phyloP scores from a whole-genome alignment of 768 basidiomycete genomes.

The Heimioporus sp. region DNA sequence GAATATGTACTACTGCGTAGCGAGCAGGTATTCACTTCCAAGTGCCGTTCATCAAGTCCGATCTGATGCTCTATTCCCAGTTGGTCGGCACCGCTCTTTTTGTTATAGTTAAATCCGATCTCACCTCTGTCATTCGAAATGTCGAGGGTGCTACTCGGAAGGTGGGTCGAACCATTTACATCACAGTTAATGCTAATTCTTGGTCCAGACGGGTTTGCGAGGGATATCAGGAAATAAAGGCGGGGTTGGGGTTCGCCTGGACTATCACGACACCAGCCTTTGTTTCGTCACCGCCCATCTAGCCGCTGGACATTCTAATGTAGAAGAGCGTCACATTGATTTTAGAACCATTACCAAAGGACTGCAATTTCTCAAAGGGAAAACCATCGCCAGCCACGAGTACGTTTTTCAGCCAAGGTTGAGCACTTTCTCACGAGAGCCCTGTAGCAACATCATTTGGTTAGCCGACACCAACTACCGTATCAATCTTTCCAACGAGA shows the following conservation, averaged over 20 bases:
- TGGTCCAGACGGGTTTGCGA: slow-evolving; percentile 69
- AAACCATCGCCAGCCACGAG: slow-evolving; percentile 89
- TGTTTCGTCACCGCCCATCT: slow-evolving; percentile 97
- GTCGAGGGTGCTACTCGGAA: slow-evolving; percentile 93
- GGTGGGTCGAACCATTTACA: slow-evolving; percentile 39
- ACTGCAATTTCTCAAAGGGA: slow-evolving; percentile 86
- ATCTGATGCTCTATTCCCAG: slow-evolving; percentile 38
- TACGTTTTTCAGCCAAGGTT: slow-evolving; percentile 38
- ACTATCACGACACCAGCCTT: slow-evolving; percentile 87
- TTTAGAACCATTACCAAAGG: slow-evolving; percentile 84
- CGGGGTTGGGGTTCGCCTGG: slow-evolving; percentile 89
- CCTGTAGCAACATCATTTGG: slow-evolving; percentile 86
- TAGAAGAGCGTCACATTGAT: slow-evolving; percentile 89
- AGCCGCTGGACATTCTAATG: slow-evolving; percentile 90
- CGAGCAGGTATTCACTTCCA: slow-evolving; percentile 64
- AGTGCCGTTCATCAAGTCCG: not conserved
- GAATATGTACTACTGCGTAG: slow-evolving; percentile 87
- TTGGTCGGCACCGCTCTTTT: slow-evolving; percentile 94
- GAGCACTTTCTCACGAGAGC: slow-evolving; percentile 5
- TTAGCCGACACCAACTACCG: slow-evolving; percentile 96
- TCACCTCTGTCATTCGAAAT: slow-evolving; percentile 80
- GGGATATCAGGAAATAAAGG: slow-evolving; percentile 99
- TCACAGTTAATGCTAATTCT: not conserved
- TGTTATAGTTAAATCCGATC: slow-evolving; percentile 73
- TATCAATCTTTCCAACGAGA: slow-evolving; percentile 81